These are phyloP conservation scores for Stephanodiscus minutulus DNA, from an alignment of 108 stramenopile species.

Conservation along the genomic window DNA sequence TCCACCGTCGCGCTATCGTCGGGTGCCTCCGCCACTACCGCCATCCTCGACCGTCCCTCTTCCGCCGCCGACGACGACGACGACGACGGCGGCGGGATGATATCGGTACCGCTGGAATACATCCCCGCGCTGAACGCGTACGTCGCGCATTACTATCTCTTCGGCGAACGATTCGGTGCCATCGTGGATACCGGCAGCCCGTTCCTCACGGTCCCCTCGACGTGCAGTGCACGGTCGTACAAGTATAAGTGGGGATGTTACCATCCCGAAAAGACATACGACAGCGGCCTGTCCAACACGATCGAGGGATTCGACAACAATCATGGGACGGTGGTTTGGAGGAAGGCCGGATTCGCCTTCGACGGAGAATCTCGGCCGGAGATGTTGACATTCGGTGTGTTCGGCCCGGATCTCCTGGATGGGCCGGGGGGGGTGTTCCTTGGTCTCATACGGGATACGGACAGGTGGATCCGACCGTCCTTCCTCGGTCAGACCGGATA, in stretches of 20 bases:
- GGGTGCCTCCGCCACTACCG: no score
- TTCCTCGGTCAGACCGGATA: slow-evolving; percentile 56
- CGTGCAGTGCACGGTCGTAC: slow-evolving; percentile 35
- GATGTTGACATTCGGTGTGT: slow-evolving; percentile 52
- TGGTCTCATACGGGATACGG: slow-evolving; percentile 59
- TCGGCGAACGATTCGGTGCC: slow-evolving; percentile 53
- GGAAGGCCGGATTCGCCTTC: slow-evolving; percentile 51
- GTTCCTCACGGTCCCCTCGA: slow-evolving; percentile 55
- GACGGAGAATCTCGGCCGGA: slow-evolving; percentile 12
- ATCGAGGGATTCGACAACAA: slow-evolving; percentile 63
- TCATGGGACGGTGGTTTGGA: slow-evolving; percentile 67
- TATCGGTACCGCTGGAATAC: slow-evolving; percentile 47
- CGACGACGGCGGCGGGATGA: not conserved
- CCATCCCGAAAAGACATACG: slow-evolving; percentile 37
- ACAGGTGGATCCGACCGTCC: slow-evolving; percentile 58
- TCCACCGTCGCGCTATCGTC: no score
- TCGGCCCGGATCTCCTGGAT: slow-evolving; percentile 33
- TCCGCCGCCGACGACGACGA: not conserved
- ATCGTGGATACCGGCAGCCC: slow-evolving; percentile 71
- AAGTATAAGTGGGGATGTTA: slow-evolving; percentile 55
- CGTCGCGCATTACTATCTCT: slow-evolving; percentile 50
- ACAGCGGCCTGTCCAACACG: slow-evolving; percentile 45
- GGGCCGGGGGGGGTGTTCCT: slow-evolving; percentile 69
- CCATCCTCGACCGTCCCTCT: no score
- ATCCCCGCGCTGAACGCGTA: slow-evolving; percentile 41